Evolutionary conservation across 768 basidiomycete species (phyloP).

Genomic region (Lactarius indigo): DNA sequence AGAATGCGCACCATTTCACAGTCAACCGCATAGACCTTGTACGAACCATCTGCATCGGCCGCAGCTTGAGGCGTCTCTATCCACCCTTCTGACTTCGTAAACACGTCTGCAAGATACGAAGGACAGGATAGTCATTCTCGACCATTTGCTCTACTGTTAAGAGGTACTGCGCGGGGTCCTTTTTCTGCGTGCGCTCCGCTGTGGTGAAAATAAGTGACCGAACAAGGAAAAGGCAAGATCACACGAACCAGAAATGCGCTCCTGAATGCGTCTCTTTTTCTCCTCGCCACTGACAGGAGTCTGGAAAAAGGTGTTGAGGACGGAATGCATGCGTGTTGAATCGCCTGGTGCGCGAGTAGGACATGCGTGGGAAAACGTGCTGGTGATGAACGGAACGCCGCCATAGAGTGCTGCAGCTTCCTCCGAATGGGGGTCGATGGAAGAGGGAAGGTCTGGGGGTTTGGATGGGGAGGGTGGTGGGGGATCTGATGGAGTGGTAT

Average conservation of each 20-base stretch:
- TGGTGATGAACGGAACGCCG: constrained; percentile 63
- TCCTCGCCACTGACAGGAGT: constrained; percentile 77
- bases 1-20: constrained; percentile 86
- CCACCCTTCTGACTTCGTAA: constrained; percentile 68
- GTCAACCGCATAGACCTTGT: constrained; percentile 79
- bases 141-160: constrained; percentile 84
- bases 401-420: constrained; percentile 27
- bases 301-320: constrained; percentile 79
- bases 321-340: constrained; percentile 76
- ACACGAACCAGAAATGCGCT: constrained; percentile 39
- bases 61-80: constrained; percentile 66
- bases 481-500: constrained; percentile 41
- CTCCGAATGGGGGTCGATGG: constrained; percentile 16
- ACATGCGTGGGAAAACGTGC: constrained; percentile 87
- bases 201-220: neutral
- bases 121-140: constrained; percentile 93
- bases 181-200: constrained; percentile 62
- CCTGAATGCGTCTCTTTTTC: constrained; percentile 59
- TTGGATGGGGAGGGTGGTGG: constrained; percentile 4
- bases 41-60: constrained; percentile 31
- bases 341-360: constrained; percentile 94
- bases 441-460: constrained; percentile 25
- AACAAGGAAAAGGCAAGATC: neutral
- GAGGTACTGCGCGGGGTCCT: constrained; percentile 66
- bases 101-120: constrained; percentile 74